These are phyloP conservation scores for Cucurbita ficifolia DNA, from an alignment of 306 rosid species.

Conservation along the genomic window DNA sequence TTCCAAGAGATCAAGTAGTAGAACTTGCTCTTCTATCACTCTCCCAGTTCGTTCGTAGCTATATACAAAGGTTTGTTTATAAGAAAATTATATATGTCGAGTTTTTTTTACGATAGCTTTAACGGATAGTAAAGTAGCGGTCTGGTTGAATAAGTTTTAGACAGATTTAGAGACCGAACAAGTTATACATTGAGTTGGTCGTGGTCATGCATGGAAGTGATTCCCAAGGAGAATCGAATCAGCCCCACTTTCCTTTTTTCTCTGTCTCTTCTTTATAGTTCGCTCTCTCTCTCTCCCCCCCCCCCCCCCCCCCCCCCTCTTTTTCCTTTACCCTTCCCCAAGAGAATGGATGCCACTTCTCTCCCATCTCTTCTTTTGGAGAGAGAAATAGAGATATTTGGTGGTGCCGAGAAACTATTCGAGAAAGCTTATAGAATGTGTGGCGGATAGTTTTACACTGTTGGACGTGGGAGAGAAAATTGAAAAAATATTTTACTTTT, in stretches of 20 bases:
- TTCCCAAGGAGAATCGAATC: slow-evolving; percentile 78
- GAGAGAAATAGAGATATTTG: background rate
- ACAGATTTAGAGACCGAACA: background rate
- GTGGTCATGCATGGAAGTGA: slow-evolving; percentile 86
- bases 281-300: slow-evolving; percentile 24
- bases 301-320: background rate
- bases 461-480: too few relatives aligned
- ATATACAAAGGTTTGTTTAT: background rate
- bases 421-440: too few relatives aligned
- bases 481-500: too few relatives aligned
- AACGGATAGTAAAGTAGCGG: background rate
- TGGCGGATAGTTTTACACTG: too few relatives aligned
- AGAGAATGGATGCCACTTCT: slow-evolving; percentile 71
- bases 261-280: slow-evolving; percentile 73
- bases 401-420: too few relatives aligned
- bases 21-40: background rate
- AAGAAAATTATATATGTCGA: too few relatives aligned
- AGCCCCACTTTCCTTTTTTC: slow-evolving; percentile 27
- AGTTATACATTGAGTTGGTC: slow-evolving; percentile 19
- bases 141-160: background rate
- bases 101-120: too few relatives aligned
- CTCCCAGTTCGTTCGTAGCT: background rate
- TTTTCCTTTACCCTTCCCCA: slow-evolving; percentile 76
- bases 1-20: background rate
- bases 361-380: slow-evolving; percentile 5